Base-by-base conservation (phyloP, 805 yeast species). In the Zygoascus bituminiphila region DNA sequence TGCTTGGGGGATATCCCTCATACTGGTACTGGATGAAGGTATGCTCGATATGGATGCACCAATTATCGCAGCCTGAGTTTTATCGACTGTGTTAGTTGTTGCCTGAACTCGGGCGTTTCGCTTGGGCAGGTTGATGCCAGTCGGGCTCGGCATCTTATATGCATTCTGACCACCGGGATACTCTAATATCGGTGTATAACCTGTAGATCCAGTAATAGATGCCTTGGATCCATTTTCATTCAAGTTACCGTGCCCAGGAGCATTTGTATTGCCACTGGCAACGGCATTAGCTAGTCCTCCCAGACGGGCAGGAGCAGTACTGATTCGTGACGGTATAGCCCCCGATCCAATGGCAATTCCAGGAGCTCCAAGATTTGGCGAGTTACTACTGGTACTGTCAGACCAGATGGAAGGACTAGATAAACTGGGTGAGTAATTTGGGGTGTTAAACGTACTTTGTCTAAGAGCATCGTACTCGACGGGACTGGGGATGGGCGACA, bases 401-500 rank as follows among this genome's bases (percentile, higher is more conserved):
- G 20, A 17, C 42, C 20, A 39, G 10, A 39, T 19, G 14, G 42
- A 39, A 2, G 42, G 17, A 21, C 10, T 17, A 15, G 33, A 29
- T 29, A 29, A 12, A 15, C 33, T 29, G n/a, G 33, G 33, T 12
- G 33, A 29, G 7, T 29, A 29, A 4, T 12, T 29, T 4, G 33
- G 33, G 4, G 20, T 10, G 3, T 24, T 15, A 9, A 22, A 39
- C 8, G 42, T 17, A 9, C 24, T 20, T 12, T 39, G 26, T 21
- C 24, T 17, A 15, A 39, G 26, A 5, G 35, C 25, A 60, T 93
- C 91, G 44, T 77, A 61, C 58, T 91, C 82, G 63, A 91, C 84
- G 62, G 98, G 98, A 72, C 88, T 84, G 59, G 98, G 98, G 60
- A 93, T 87, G 24, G 35, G 20, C 33, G 44, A 41, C 39, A 36